Evolutionary conservation across 2,329 filamentous ascomycete species (phyloP).

Genomic region (Decorospora gaudefroyi): DNA sequence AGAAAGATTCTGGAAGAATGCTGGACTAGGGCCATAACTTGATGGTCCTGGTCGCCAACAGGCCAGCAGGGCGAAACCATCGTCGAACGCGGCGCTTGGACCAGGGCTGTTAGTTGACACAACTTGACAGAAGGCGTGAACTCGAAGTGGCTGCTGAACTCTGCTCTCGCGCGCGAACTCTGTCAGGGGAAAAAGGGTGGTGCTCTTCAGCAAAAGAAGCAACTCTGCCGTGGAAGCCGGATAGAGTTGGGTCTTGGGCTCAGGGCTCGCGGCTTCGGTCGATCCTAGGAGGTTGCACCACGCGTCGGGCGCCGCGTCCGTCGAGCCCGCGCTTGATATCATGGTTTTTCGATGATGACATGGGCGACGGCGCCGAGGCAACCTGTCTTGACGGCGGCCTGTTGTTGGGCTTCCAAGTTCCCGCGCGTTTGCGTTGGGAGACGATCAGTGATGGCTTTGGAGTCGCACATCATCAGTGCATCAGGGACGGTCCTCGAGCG

Average conservation of each 20-base stretch:
- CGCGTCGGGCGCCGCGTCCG: conserved; percentile 26
- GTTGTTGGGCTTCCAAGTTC: conserved; percentile 3
- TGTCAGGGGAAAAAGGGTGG: conserved; percentile 10
- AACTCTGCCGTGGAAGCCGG: conserved; percentile 24
- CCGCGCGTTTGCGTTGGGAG: too few species aligned
- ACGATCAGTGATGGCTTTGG: conserved; percentile 13
- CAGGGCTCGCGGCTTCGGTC: conserved; percentile 25
- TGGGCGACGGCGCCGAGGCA: conserved; percentile 8
- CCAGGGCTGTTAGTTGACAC: conserved; percentile 6
- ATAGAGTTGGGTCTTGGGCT: conserved; percentile 24
- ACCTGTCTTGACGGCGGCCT: conserved; percentile 2
- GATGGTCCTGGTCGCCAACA: conserved; percentile 17
- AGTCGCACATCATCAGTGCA: conserved; percentile 24
- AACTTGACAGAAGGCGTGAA: conserved; percentile 17
- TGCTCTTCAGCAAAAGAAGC: conserved; percentile 13
- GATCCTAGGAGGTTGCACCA: conserved; percentile 27
- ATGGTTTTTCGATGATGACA: conserved; percentile 23
- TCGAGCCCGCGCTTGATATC: conserved; percentile 11
- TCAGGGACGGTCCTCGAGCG: conserved; percentile 18
- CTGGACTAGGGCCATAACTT: conserved; percentile 22
- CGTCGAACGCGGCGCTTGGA: conserved; percentile 15
- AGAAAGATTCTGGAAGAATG: conserved; percentile 43
- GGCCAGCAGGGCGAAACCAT: conserved; percentile 18
- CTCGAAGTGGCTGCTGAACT: conserved; percentile 10
- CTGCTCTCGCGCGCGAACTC: conserved; percentile 19